These are phyloP conservation scores for Pestalotiopsis sp. DNA, from an alignment of 2,329 filamentous ascomycete species.

Conservation along the genomic window DNA sequence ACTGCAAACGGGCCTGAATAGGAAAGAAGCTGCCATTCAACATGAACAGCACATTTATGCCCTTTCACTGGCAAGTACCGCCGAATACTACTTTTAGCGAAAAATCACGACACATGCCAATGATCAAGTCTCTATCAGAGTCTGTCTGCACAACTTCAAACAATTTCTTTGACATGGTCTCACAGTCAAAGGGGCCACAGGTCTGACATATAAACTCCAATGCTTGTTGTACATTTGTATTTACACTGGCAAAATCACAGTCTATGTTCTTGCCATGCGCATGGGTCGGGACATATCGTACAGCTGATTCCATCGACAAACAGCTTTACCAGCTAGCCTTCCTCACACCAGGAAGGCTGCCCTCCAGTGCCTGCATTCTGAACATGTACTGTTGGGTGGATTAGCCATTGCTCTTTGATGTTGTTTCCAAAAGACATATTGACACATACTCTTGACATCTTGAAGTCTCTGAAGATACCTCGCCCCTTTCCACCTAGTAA, in stretches of 20 bases:
- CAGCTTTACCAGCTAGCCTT: slow-evolving; percentile 87
- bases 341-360: slow-evolving; percentile 87
- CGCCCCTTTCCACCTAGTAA: slow-evolving; percentile 87
- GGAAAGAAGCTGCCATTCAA: too few species aligned
- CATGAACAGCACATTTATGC: too few species aligned
- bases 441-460: slow-evolving; percentile 79
- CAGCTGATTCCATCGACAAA: slow-evolving; percentile 20
- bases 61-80: too few species aligned
- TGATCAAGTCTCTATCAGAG: too few species aligned
- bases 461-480: slow-evolving; percentile 91
- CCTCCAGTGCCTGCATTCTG: slow-evolving; percentile 82
- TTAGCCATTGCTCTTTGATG: slow-evolving; percentile 29
- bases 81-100: too few species aligned
- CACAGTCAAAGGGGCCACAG: too few species aligned
- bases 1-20: too few species aligned
- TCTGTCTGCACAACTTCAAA: too few species aligned
- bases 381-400: slow-evolving; percentile 77
- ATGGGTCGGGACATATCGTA: slow-evolving; percentile 3
- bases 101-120: too few species aligned
- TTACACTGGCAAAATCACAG: not conserved
- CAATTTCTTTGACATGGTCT: too few species aligned
- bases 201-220: not conserved
- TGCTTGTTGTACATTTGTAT: slow-evolving; percentile 7
- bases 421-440: not conserved
- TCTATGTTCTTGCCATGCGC: not conserved